phyloP scores from a whole-genome alignment of 1,284 basidiomycete genomes.

The Pseudozyma sp. region DNA sequence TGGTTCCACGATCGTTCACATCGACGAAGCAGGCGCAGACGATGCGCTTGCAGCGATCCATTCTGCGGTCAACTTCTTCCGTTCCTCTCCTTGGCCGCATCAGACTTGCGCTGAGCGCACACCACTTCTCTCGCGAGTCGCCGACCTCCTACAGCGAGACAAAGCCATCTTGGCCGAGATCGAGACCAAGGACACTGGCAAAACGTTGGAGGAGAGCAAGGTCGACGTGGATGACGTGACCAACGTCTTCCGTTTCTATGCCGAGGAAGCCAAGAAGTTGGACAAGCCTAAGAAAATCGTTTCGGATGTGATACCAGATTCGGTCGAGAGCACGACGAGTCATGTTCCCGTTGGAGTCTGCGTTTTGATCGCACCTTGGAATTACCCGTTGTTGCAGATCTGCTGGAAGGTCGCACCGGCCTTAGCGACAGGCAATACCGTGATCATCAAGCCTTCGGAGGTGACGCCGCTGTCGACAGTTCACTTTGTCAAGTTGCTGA shows the following conservation, averaged over 20 bases:
- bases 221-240: conserved; percentile 68
- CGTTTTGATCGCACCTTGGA: conserved; percentile 68
- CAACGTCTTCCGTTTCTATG: conserved; percentile 67
- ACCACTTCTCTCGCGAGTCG: conserved; percentile 51
- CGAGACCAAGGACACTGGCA: conserved; percentile 67
- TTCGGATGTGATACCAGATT: conserved; percentile 60
- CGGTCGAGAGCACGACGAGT: conserved; percentile 56
- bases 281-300: conserved; percentile 55
- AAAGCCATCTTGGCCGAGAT: conserved; percentile 58
- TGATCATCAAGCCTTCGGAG: conserved; percentile 69
- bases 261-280: conserved; percentile 64
- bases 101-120: conserved; percentile 51
- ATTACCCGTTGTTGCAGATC: conserved; percentile 67
- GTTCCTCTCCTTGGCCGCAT: conserved; percentile 55
- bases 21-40: conserved; percentile 61
- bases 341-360: conserved; percentile 67
- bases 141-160: conserved; percentile 64
- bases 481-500: conserved; percentile 61
- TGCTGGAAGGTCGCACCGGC: conserved; percentile 69
- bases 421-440: conserved; percentile 65
- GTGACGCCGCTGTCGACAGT: conserved; percentile 68
- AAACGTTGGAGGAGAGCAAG: conserved; percentile 64
- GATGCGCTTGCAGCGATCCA: conserved; percentile 62
- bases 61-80: conserved; percentile 59
- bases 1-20: conserved; percentile 50